Base-by-base conservation (phyloP, 108 stramenopile species). In the Schizochytrium sp. region DNA sequence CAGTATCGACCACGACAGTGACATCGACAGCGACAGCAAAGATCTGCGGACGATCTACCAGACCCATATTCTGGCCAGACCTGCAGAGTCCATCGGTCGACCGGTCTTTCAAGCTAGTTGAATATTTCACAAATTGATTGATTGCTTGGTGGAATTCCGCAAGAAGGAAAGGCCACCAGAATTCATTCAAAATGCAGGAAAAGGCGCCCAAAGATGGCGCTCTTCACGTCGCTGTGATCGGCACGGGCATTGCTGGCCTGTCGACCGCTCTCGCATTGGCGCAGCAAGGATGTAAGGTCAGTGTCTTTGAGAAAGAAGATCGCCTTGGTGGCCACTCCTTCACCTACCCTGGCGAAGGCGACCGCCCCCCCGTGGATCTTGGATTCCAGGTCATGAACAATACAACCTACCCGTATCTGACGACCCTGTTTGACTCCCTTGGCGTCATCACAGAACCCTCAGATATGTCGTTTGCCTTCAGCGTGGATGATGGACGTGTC, bases 381-480 rank as follows among this genome's bases (percentile, higher is more conserved):
- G 98, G 98, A 0, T 99, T 99, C 93, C 98, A 98, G 97, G 98
- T 99, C 40, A 98, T 95, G 92, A 99, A 99, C 87, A 72, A 93
- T 15, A 89, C 87, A 49, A 99, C 98, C 87, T 99, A 99, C 94
- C 98, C 98, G 83, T 97, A 98, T 90, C 93, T 99, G 95, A 94
- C 94, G 42, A 56, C 83, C 3, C 95, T 98, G 92, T 98, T 99
- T 88, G 92, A 89, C 7, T 89, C 91, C 56, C 92, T 99, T 8
- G 94, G 93, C 57, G 95, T 98, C 42, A 49, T 83, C 61, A 88
- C 89, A 19, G 96, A 96, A 89, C 91, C 94, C 13, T 92, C 93
- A 61, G 96, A 97, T 72, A 90, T 90, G 90, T 93, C 93, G 64
- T 95, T 99, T 76, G 93, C 94, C 73, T 96, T 98, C 4, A 94